Evolutionary conservation across 768 basidiomycete genomes (phyloP).

Genomic region (Chiua virens): DNA sequence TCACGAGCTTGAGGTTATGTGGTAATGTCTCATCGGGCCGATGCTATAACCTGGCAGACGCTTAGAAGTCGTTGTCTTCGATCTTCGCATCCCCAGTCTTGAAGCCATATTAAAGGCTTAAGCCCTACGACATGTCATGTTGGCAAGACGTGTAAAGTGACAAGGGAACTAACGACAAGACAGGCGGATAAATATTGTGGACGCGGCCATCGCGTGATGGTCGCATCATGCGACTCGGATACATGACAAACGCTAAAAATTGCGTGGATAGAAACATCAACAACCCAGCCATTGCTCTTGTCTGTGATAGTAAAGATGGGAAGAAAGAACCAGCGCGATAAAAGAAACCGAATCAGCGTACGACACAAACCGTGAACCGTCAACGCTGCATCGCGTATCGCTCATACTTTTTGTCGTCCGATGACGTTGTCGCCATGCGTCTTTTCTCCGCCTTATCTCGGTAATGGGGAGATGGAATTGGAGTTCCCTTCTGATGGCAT

Average conservation of each 20-base stretch:
- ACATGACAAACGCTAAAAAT: conserved; percentile 3
- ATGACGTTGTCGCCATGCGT: conserved; percentile 46
- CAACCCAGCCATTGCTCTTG: conserved; percentile 2
- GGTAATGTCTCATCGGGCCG: no score
- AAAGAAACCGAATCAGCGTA: not conserved
- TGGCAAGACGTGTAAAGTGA: not conserved
- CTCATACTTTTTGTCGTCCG: conserved; percentile 36
- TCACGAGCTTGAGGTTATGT: no score
- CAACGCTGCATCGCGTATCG: conserved; percentile 28
- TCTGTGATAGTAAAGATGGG: not conserved
- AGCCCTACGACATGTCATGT: no score
- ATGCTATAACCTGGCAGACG: no score
- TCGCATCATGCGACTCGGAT: not conserved
- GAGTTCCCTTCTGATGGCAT: conserved; percentile 35
- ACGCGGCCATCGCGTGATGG: not conserved
- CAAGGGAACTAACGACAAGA: no score
- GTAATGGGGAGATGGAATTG: conserved; percentile 32
- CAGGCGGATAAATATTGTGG: conserved; percentile 21
- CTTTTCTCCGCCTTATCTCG: conserved; percentile 55
- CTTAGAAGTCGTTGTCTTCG: no score
- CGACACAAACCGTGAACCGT: not conserved
- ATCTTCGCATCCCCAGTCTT: no score
- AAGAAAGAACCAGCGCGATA: not conserved
- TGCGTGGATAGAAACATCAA: conserved; percentile 7
- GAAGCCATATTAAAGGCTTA: no score